Evolutionary conservation across 257 asterid species (phyloP).

Genomic region (Solanum peruvianum): DNA sequence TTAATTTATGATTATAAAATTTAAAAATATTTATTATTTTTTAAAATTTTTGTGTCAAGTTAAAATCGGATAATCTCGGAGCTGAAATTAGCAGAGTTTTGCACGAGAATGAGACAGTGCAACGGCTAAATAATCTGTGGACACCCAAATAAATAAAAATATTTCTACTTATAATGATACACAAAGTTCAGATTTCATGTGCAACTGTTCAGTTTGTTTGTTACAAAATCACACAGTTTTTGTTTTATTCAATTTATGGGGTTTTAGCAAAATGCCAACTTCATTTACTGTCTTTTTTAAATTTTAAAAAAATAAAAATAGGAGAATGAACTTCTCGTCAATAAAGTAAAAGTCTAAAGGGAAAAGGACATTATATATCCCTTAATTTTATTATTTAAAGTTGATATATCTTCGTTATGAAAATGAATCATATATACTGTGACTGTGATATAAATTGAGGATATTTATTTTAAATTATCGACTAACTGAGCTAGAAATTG

Average conservation of each 20-base stretch:
- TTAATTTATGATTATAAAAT: rapidly evolving
- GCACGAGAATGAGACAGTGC: conserved; percentile 2
- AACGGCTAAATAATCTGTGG: conserved; percentile 4
- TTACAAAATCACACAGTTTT: neutral
- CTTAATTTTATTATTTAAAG: too few species aligned
- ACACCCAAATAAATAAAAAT: neutral
- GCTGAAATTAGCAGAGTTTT: neutral
- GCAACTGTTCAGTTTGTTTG: neutral
- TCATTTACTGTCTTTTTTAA: neutral
- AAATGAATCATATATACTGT: too few species aligned
- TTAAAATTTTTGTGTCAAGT: rapidly evolving
- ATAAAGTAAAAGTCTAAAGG: neutral
- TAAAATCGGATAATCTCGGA: rapidly evolving
- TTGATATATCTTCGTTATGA: too few species aligned
- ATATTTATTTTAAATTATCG: too few species aligned
- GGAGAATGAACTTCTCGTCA: rapidly evolving
- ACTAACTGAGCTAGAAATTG: neutral
- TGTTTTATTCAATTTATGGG: neutral
- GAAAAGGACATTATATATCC: too few species aligned
- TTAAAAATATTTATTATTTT: neutral
- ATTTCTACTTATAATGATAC: neutral
- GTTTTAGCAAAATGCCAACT: neutral
- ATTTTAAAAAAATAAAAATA: too few species aligned
- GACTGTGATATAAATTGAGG: too few species aligned
- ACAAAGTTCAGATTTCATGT: neutral